Evolutionary conservation across 1,139 yeast genomes (phyloP), one percentile per base, ranked within the genome.

Genomic region (Blastobotrys arbuscula): DNA sequence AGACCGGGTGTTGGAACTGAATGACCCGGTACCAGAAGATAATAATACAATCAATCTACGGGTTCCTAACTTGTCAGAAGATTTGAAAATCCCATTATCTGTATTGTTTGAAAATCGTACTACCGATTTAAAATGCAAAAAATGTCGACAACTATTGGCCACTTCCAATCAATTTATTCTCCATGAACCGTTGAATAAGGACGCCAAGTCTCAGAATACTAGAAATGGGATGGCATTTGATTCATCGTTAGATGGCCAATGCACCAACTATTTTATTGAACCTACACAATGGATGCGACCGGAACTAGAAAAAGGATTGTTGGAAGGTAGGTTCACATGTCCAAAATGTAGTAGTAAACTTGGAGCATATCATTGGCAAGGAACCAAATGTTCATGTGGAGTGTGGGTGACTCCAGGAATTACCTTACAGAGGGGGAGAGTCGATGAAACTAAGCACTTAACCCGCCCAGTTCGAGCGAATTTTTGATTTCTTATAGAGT

Each of bases 351-450:
- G 73, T 4, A 74, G 85, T n/a, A 72, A 72, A 49, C 59, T 73
- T 10, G 98, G 98, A 5, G 90, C 89, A 0, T 92, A 89, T 63
- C 81, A 84, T 54, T 92, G 99, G 99, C 86, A 82, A 62, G 99
- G 99, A 0, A 81, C 90, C 4, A 73, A 95, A 56, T 92, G 99
- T 64, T 81, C 95, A 50, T 92, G 99, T 68, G 97, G 97, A 2
- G 79, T 79, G 59, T 92, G 99, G 99, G 82, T 92, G 73, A 77
- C 88, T 5, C 98, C 99, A 0, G 95, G 96, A 1, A 77, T 94
- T 53, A 89, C 86, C 64, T 65, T 92, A 45, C 92, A 83, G 63
- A 72, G 82, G 37, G 83, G 90, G 3, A 85, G 87, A 63, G 92
- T 87, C 5, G 97, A 90, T 62, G 79, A 77, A 52, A 74, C 85